Evolutionary conservation across 495 filamentous ascomycete species (phyloP), one percentile per base, ranked within the genome.

Genomic region (Hyaloscypha bicolor): DNA sequence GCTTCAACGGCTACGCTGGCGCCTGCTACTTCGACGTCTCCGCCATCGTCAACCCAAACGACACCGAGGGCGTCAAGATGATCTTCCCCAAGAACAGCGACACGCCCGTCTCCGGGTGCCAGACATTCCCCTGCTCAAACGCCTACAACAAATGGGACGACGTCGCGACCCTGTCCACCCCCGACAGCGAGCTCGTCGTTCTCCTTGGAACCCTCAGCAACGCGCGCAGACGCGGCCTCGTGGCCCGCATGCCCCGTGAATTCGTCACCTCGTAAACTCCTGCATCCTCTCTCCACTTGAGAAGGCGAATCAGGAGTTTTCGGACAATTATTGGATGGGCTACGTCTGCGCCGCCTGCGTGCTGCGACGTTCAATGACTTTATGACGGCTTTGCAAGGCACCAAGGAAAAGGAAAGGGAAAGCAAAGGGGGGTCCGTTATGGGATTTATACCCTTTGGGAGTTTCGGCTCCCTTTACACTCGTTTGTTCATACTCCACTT

Each of bases 1-100:
- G 76, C 69, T 85, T 80, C 76, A 72, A 82, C 53, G 77, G 76
- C 51, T 83, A 71, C 69, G 69, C 66, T 25, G 80, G 69, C 62
- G 55, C 75, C 9, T 82, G 75, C 52, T 86, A 74, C 75, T 86
- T 79, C 66, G 83, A 86, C 55, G 81, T 86, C 62, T 85, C 82
- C 5, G 82, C 82, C 71, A 85, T 86, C 62, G 82, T 83, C 70
- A 79, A 84, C 75, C 75, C 80, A 35, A 51, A 69, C 59, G 83
- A 85, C 73, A 66, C 72, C 37, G 32, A 77, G 35, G 75, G 75
- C 58, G 78, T 86, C 66, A 81, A 84, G 76, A 62, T 76, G 64
- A 75, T 85, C 57, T 83, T 72, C 75, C 83, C 83, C 32, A 69
- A 61, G 30, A 67, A 65, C 32, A 59, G 68, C 51, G 52, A 73